phyloP scores from a whole-genome alignment of 352 stramenopile species.

The Aphanomyces euteiches region DNA sequence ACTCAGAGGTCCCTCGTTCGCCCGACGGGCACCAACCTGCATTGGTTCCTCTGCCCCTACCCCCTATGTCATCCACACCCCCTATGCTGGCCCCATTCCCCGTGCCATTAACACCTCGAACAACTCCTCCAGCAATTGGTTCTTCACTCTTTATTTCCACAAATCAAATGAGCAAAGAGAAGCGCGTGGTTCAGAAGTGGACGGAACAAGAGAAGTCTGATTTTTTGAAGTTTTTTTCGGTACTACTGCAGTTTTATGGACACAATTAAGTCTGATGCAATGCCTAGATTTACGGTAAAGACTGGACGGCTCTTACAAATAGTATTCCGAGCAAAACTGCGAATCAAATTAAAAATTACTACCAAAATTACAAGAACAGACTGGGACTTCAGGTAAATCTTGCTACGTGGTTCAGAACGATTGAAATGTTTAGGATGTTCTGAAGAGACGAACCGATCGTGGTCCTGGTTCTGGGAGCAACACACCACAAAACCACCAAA shows the following conservation, averaged over 20 bases:
- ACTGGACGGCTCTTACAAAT: slow-evolving; percentile 82
- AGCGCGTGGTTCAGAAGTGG: slow-evolving; percentile 88
- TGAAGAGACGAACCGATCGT: slow-evolving; percentile 73
- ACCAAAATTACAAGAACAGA: slow-evolving; percentile 92
- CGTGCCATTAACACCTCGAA: slow-evolving; percentile 16
- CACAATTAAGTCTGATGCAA: slow-evolving; percentile 2
- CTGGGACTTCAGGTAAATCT: slow-evolving; percentile 62
- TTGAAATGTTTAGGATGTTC: slow-evolving; percentile 46
- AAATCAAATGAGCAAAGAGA: slow-evolving; percentile 36
- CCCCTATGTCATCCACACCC: slow-evolving; percentile 4
- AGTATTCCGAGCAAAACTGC: slow-evolving; percentile 87
- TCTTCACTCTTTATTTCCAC: slow-evolving; percentile 3
- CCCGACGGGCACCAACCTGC: neutral
- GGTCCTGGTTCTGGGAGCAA: slow-evolving; percentile 21
- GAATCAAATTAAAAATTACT: slow-evolving; percentile 91
- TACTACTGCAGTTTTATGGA: slow-evolving; percentile 35
- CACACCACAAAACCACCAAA: slow-evolving; percentile 19
- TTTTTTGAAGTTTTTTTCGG: slow-evolving; percentile 86
- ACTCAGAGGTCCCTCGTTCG: slow-evolving; percentile 12
- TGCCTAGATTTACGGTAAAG: slow-evolving; percentile 73
- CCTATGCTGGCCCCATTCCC: neutral
- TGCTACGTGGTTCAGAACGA: neutral
- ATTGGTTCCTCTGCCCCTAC: slow-evolving; percentile 16
- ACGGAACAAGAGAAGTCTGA: slow-evolving; percentile 83
- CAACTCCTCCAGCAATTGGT: slow-evolving; percentile 6